Conservation (phyloP, 1,284 basidiomycete species). For the Fomitopsis schrenkii region DNA sequence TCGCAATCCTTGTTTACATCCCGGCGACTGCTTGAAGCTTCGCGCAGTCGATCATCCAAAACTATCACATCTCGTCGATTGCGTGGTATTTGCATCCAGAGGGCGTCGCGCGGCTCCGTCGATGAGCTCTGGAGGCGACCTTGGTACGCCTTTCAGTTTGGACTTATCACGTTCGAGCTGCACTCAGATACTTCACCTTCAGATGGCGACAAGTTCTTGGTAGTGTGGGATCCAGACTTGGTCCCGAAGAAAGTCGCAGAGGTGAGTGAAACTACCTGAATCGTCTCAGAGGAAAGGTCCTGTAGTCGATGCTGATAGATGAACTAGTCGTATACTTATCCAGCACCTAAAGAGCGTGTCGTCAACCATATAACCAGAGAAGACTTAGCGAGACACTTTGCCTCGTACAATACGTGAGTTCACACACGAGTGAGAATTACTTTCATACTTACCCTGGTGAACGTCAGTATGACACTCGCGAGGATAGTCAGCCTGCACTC, state of each 20-base stretch:
- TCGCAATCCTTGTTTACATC: constrained; percentile 64
- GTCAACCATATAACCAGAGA: constrained; percentile 43
- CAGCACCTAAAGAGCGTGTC: constrained; percentile 49
- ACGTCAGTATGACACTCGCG: constrained; percentile 36
- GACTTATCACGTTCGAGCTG: neutral
- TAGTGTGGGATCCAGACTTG: constrained; percentile 63
- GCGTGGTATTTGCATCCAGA: constrained; percentile 59
- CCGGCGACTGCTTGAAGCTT: constrained; percentile 62
- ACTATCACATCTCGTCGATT: constrained; percentile 56
- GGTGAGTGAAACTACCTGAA: constrained; percentile 24
- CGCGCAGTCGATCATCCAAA: constrained; percentile 47
- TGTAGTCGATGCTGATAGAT: neutral
- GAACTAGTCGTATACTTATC: constrained; percentile 58
- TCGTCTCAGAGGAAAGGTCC: neutral
- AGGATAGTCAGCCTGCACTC: constrained; percentile 50
- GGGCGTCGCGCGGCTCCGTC: constrained; percentile 59
- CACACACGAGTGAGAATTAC: neutral
- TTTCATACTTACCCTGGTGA: neutral
- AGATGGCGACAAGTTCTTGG: constrained; percentile 60
- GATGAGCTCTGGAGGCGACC: constrained; percentile 65
- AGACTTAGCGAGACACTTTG: constrained; percentile 60
- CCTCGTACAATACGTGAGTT: constrained; percentile 54
- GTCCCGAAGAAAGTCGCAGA: constrained; percentile 51
- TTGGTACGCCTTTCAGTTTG: constrained; percentile 32
- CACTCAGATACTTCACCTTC: neutral